Evolutionary conservation across 345 rosid genomes (phyloP), one percentile per base, ranked within the genome.

Genomic region (Chamaenerion angustifolium): DNA sequence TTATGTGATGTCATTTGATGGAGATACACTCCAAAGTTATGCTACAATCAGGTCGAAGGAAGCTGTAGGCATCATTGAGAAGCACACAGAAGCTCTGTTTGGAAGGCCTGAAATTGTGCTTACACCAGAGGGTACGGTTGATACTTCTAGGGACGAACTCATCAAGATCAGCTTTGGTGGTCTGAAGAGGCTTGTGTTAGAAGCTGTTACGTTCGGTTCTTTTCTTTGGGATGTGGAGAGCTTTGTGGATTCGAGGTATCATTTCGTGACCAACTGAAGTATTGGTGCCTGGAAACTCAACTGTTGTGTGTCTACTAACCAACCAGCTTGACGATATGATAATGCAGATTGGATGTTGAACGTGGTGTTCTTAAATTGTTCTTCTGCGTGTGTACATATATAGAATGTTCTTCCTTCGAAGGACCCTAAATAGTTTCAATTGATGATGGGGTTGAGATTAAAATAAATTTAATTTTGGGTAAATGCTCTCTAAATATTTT

Each of bases 221-320:
- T 92, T 92, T 64, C 90, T 92, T 0, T 92, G 99, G 96, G 96
- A 88, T 27, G 96, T 82, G 16, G 99, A 92, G 74, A 85, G 86
- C 73, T 78, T 72, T 56, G 95, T 92, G 31, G 96, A 88, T 55
- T 80, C 95, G 0, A 84, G 96, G 84, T 92, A 92, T 70, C 95
- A 76, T 57, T 92, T 92, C 48, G 95, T 80, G 49, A 49, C 71
- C 42, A 80, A 88, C 64, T 92, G 69, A 72, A 31, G 21, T 16
- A 12, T 54, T 5, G 27, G 27, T 23, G 27, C 2, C 27, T 5
- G 2, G 27, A 5, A 2, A 31, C 7, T 31, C 37, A 31, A 31
- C 0, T 31, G 37, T 31, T 31, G 37, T 31, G 37, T 4, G 37
- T 31, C 8, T 31, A 31, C 37, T 31, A 31, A 31, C 37, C 6